phyloP scores from a whole-genome alignment of 768 basidiomycete species.

The Lanmaoa rubissima region DNA sequence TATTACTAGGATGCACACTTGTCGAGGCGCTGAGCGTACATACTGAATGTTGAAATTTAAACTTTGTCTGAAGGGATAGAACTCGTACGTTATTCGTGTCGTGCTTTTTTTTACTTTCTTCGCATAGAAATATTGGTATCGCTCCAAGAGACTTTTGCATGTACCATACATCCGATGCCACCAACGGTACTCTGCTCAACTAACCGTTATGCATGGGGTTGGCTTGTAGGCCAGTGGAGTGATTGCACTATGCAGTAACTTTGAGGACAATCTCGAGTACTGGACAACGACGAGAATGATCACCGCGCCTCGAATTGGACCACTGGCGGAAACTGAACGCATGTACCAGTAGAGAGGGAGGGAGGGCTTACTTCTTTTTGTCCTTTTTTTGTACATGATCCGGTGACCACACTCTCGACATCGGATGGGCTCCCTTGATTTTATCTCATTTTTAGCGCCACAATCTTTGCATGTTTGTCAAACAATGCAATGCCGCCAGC shows the following conservation, averaged over 20 bases:
- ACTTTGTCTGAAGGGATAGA: neutral
- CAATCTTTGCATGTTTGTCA: constrained; percentile 58
- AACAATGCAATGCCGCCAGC: constrained; percentile 1
- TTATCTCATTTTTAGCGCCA: constrained; percentile 89
- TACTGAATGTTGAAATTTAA: neutral
- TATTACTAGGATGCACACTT: neutral
- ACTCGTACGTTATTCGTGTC: no score
- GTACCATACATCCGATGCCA: neutral
- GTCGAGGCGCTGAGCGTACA: neutral
- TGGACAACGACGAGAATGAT: neutral
- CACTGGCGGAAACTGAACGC: constrained; percentile 21
- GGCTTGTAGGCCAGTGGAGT: neutral
- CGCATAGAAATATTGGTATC: neutral
- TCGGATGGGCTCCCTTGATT: constrained; percentile 87
- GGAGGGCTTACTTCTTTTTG: constrained; percentile 75
- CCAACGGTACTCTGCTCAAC: neutral
- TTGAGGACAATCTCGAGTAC: neutral
- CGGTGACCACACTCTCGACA: constrained; percentile 97
- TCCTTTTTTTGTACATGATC: constrained; percentile 98
- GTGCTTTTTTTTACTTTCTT: neutral
- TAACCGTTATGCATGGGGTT: neutral
- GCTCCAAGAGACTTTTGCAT: neutral
- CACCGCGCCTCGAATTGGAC: constrained; percentile 35
- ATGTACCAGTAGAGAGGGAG: neutral
- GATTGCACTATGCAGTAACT: neutral